A percentile compares a stretch with the other conserved stretches of the same genome.
Conservation (phyloP, 140 eudicot species). For the Bidens hawaiensis region DNA sequence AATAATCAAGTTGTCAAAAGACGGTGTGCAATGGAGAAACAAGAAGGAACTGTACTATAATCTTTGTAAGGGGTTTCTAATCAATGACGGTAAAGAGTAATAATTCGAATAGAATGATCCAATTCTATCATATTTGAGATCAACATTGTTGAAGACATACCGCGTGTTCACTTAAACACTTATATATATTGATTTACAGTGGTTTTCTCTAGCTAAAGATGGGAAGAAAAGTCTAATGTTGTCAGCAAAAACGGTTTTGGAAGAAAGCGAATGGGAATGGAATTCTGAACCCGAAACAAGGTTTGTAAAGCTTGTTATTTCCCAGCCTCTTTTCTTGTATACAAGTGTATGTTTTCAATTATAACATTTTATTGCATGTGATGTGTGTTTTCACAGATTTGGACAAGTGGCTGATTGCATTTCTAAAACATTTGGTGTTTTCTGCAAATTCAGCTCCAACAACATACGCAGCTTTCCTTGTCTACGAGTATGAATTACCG, state of each 20-base stretch:
- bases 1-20: conserved; percentile 1
- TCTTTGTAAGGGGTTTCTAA: conserved; percentile 12
- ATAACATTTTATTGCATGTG: background rate
- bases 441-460: background rate
- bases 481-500: conserved; percentile 13
- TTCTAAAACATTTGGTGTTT: too few species aligned
- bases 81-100: conserved; percentile 14
- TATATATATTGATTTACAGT: background rate
- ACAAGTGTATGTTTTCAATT: background rate
- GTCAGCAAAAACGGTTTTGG: background rate
- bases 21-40: conserved; percentile 1
- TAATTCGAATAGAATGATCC: background rate
- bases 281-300: background rate
- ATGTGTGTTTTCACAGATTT: too few species aligned
- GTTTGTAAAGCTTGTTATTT: background rate
- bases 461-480: conserved; percentile 8
- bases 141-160: background rate
- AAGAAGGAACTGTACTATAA: conserved; percentile 13
- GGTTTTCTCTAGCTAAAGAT: conserved; percentile 2
- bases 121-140: background rate
- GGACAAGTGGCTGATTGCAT: too few species aligned
- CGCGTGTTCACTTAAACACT: background rate
- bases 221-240: conserved; percentile 15
- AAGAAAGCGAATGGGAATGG: background rate
- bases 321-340: background rate